A percentile compares a stretch with the other conserved stretches of the same genome.
Evolutionary conservation across 352 stramenopile species (phyloP).

Genomic region (Plasmopara halstedii): DNA sequence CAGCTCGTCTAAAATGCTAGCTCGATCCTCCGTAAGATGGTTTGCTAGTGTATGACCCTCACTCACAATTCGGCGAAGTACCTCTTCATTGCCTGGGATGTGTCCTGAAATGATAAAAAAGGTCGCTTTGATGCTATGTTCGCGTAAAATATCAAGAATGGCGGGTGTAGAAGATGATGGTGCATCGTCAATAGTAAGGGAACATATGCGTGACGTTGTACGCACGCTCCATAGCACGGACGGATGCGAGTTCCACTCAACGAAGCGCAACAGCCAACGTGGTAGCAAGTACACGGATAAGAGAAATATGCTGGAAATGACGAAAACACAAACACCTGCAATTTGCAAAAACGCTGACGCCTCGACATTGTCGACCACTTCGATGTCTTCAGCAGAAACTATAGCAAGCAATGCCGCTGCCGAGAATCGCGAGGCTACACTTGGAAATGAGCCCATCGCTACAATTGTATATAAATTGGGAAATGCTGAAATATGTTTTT

Average conservation of each 20-base stretch:
- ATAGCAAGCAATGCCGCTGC: not conserved
- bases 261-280: constrained; percentile 53
- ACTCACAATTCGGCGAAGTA: constrained; percentile 64
- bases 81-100: constrained; percentile 58
- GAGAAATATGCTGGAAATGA: constrained; percentile 28
- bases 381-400: not conserved
- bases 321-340: constrained; percentile 14
- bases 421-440: not conserved
- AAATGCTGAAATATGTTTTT: not conserved
- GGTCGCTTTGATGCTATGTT: constrained; percentile 59
- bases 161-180: constrained; percentile 50
- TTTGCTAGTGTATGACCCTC: constrained; percentile 75
- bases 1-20: constrained; percentile 70
- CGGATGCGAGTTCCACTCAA: constrained; percentile 58
- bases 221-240: constrained; percentile 67
- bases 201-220: constrained; percentile 45
- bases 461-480: constrained; percentile 1
- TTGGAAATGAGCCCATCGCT: not conserved
- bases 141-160: constrained; percentile 66
- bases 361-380: not conserved
- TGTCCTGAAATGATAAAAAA: constrained; percentile 83
- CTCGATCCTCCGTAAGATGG: constrained; percentile 73
- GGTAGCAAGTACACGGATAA: constrained; percentile 62
- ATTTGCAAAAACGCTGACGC: constrained; percentile 7
- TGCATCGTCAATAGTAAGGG: constrained; percentile 77